These are phyloP conservation scores for Akanthomyces uredinophilus DNA, from an alignment of 2,329 filamentous ascomycete genomes.

Conservation along the genomic window DNA sequence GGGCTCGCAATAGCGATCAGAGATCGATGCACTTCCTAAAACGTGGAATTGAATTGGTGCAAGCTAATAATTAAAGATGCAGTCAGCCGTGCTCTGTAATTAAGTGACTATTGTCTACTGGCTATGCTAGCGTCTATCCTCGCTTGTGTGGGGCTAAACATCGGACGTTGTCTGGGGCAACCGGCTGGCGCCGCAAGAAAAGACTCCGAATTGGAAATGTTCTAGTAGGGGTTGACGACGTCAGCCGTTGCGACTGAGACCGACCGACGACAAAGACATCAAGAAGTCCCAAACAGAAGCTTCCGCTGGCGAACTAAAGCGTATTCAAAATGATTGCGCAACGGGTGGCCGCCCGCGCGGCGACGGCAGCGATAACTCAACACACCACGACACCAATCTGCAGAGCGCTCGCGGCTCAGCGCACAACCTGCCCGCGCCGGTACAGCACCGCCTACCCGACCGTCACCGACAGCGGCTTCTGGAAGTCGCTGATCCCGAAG, in stretches of 20 bases:
- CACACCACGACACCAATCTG: not conserved
- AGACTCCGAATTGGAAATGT: conserved; percentile 1
- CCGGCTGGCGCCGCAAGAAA: conserved; percentile 16
- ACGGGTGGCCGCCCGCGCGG: not conserved
- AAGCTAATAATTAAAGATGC: conserved; percentile 8
- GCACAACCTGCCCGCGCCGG: not conserved
- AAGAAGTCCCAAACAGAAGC: not conserved
- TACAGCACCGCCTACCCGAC: conserved; percentile 40
- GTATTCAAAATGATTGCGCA: not conserved
- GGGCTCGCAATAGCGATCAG: not conserved
- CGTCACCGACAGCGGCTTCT: conserved; percentile 56
- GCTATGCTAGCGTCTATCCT: not conserved
- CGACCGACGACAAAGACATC: not conserved
- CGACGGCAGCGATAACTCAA: not conserved
- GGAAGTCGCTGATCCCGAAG: conserved; percentile 66
- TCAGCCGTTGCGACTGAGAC: not conserved
- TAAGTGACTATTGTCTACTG: too few relatives aligned
- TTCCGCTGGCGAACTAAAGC: not conserved
- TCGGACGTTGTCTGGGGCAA: conserved; percentile 35
- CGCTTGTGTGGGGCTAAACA: conserved; percentile 26
- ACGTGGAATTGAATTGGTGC: not conserved
- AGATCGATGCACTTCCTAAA: not conserved
- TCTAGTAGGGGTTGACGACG: not conserved
- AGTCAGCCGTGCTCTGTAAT: not conserved
- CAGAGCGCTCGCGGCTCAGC: not conserved